Evolutionary conservation across 2,329 filamentous ascomycete species (phyloP).

Genomic region (Cytospora schulzeri): DNA sequence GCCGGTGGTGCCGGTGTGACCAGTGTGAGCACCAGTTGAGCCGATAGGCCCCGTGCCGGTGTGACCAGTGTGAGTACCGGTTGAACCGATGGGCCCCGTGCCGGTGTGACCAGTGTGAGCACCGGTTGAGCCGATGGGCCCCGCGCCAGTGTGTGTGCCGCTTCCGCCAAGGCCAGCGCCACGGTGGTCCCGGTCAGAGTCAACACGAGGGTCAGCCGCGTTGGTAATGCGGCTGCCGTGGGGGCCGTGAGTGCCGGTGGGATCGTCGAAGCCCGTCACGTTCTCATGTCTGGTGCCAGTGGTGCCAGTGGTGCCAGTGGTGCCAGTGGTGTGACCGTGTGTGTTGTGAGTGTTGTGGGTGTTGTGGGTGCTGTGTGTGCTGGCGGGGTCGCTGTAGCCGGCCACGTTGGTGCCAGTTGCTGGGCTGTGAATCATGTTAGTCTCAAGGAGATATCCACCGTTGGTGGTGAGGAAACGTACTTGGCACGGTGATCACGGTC

Average conservation of each 20-base stretch:
- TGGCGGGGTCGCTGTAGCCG: conserved; percentile 28
- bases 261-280: conserved; percentile 34
- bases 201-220: conserved; percentile 52
- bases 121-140: conserved; percentile 27
- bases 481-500: conserved; percentile 37
- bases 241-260: conserved; percentile 43
- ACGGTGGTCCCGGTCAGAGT: conserved; percentile 50
- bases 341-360: conserved; percentile 30
- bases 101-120: conserved; percentile 24
- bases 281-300: neutral
- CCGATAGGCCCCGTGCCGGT: too few species aligned
- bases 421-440: conserved; percentile 26
- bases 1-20: conserved; percentile 39
- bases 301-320: neutral
- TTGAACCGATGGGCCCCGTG: conserved; percentile 24
- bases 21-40: conserved; percentile 39
- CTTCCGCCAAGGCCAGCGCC: conserved; percentile 20
- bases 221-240: conserved; percentile 49
- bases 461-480: conserved; percentile 18
- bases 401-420: conserved; percentile 41
- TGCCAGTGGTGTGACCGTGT: neutral
- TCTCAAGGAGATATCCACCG: conserved; percentile 35
- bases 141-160: neutral
- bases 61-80: conserved; percentile 33
- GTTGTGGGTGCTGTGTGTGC: conserved; percentile 29